Percentiles rank a stretch among this genome's conserved stretches.
Evolutionary conservation across 1,284 basidiomycete species (phyloP).

Genomic region (Tilletia horrida): DNA sequence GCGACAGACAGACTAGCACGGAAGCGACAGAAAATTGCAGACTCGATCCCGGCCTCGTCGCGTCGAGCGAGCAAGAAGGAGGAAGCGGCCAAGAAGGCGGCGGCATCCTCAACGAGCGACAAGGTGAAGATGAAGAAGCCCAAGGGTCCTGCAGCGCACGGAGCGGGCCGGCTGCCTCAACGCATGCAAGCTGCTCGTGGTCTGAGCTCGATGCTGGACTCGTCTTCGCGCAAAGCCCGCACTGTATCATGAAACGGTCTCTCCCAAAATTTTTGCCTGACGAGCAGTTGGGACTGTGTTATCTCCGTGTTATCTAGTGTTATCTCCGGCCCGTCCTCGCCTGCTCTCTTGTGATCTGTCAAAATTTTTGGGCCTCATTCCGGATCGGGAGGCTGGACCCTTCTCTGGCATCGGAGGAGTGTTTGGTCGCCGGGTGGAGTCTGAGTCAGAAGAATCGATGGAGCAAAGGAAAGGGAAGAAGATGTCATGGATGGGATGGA

Average conservation of each 20-base stretch:
- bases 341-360: too few species aligned
- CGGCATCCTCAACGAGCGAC: neutral
- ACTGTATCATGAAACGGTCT: neutral
- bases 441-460: too few species aligned
- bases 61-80: conserved; percentile 11
- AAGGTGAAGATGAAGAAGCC: neutral
- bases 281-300: too few species aligned
- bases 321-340: too few species aligned
- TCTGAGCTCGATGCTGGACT: conserved; percentile 6
- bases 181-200: neutral
- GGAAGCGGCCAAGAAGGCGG: neutral
- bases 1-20: neutral
- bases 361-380: too few species aligned
- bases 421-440: neutral
- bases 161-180: neutral
- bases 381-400: too few species aligned
- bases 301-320: too few species aligned
- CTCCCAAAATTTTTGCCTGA: too few species aligned
- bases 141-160: neutral
- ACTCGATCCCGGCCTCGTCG: conserved; percentile 5
- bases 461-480: neutral
- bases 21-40: neutral
- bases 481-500: neutral
- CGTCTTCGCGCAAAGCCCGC: neutral
- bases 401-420: neutral